A percentile compares a stretch with the other conserved stretches of the same genome.
phyloP scores from a whole-genome alignment of 257 asterid species.

The Penstemon davidsonii region DNA sequence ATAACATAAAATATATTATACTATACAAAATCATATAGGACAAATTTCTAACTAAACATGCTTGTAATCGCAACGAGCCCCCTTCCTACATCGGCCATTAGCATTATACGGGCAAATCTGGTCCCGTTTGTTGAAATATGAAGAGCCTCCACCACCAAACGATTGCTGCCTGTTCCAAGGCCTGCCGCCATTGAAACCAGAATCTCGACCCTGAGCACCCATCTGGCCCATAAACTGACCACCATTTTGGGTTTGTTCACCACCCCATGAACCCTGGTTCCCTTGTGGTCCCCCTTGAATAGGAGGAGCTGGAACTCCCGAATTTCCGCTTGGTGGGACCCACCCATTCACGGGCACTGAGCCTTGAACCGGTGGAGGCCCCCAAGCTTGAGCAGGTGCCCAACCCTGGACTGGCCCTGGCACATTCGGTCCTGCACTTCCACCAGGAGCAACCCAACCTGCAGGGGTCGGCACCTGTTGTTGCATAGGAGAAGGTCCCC shows the following conservation, averaged over 20 bases:
- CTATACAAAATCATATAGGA: constrained; percentile 37
- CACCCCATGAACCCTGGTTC: constrained; percentile 54
- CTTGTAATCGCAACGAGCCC: constrained; percentile 62
- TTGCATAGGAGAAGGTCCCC: constrained; percentile 55
- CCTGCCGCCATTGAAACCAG: constrained; percentile 49
- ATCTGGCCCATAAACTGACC: constrained; percentile 56
- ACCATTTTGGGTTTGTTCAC: constrained; percentile 46
- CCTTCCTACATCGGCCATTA: constrained; percentile 74
- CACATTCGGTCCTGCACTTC: constrained; percentile 28
- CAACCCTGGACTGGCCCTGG: constrained; percentile 51
- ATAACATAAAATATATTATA: constrained; percentile 29
- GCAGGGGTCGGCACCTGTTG: constrained; percentile 42
- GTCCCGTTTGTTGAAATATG: constrained; percentile 36
- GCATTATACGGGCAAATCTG: constrained; percentile 61
- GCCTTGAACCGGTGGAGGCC: constrained; percentile 48
- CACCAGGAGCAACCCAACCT: constrained; percentile 61
- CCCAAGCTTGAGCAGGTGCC: constrained; percentile 51
- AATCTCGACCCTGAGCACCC: constrained; percentile 46
- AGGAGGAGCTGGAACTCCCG: constrained; percentile 46
- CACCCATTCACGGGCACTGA: constrained; percentile 38
- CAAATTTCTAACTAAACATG: constrained; percentile 39
- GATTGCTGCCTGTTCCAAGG: constrained; percentile 73
- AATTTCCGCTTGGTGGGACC: constrained; percentile 40
- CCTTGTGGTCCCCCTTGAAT: constrained; percentile 48
- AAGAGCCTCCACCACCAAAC: constrained; percentile 48